These are phyloP conservation scores for Candida sanyiensis DNA, from an alignment of 805 yeast species.

Conservation along the genomic window DNA sequence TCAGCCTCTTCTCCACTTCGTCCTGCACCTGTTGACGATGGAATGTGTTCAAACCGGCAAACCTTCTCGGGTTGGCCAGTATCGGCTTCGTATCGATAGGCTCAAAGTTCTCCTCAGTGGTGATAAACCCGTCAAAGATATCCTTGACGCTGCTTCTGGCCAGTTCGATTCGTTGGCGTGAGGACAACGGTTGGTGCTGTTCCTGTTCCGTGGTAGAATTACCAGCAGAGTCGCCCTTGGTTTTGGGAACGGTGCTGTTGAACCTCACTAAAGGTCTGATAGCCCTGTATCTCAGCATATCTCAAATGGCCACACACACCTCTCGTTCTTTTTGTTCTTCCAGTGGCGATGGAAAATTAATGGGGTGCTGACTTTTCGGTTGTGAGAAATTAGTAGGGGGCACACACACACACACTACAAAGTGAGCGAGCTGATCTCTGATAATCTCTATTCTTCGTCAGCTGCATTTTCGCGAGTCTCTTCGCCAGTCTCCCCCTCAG, in stretches of 20 bases:
- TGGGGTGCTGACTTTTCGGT: too few relatives aligned
- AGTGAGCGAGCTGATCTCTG: too few relatives aligned
- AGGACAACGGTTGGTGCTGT: slow-evolving; percentile 14
- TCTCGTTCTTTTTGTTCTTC: background rate
- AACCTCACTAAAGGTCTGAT: slow-evolving; percentile 3
- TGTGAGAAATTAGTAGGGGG: too few relatives aligned
- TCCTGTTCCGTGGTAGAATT: background rate
- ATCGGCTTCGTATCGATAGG: slow-evolving; percentile 43
- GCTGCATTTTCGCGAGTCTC: slow-evolving; percentile 16
- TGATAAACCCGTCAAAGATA: slow-evolving; percentile 28
- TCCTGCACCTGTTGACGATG: slow-evolving; percentile 54
- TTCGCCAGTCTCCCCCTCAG: slow-evolving; percentile 7
- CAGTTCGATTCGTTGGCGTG: slow-evolving; percentile 21
- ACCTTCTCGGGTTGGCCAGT: slow-evolving; percentile 32
- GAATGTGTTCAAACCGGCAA: slow-evolving; percentile 31
- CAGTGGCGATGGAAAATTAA: too few relatives aligned
- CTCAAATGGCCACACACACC: too few relatives aligned
- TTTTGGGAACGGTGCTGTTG: slow-evolving; percentile 3
- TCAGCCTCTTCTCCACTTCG: slow-evolving; percentile 43
- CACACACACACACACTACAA: too few relatives aligned
- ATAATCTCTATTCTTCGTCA: background rate
- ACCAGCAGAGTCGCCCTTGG: background rate
- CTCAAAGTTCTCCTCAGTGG: slow-evolving; percentile 37
- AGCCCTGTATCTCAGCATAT: slow-evolving; percentile 7
- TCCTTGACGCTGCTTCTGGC: slow-evolving; percentile 23